Evolutionary conservation across 331 rosid species (phyloP).

Genomic region (Rosa hybrid): DNA sequence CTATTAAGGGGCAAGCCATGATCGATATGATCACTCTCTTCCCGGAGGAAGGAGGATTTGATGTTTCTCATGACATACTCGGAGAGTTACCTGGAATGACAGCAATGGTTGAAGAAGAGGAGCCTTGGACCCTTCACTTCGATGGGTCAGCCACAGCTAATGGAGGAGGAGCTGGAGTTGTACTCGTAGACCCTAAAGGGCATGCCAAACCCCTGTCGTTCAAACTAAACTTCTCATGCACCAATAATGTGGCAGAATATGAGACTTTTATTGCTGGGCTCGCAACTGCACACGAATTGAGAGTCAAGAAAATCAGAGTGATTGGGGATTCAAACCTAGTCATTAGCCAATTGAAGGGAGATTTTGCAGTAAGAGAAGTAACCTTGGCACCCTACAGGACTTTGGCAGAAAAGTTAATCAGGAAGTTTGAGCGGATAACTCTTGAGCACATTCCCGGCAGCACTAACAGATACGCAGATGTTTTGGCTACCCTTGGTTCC

Average conservation of each 20-base stretch:
- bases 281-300: background rate
- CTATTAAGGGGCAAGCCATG: no score
- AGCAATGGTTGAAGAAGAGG: background rate
- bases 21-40: no score
- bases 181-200: no score
- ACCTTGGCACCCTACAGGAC: background rate
- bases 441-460: background rate
- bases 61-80: no score
- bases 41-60: no score
- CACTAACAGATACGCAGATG: background rate
- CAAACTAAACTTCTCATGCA: background rate
- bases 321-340: background rate
- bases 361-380: background rate
- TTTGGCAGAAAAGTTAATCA: background rate
- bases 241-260: background rate
- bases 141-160: background rate
- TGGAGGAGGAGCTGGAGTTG: background rate
- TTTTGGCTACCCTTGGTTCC: background rate
- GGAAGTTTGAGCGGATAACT: no score
- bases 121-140: background rate
- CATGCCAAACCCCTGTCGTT: no score
- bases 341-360: background rate
- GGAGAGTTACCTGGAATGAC: no score
- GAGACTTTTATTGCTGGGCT: background rate
- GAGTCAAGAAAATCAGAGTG: background rate